These are phyloP conservation scores for Collybiopsis confluens DNA, from an alignment of 768 basidiomycete species.

Conservation along the genomic window DNA sequence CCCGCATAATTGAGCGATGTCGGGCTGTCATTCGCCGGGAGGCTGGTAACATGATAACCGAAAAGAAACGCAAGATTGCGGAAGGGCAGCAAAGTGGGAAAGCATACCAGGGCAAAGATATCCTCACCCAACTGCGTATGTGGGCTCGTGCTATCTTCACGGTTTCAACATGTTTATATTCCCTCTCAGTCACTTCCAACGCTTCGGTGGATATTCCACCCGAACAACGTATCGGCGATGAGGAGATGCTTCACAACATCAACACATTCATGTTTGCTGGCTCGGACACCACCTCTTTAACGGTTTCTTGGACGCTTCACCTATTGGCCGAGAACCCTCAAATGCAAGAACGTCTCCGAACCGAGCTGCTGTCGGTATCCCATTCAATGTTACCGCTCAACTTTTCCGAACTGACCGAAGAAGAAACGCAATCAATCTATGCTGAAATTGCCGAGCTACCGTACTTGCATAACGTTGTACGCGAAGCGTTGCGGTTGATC, in stretches of 20 bases:
- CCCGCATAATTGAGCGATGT: constrained; percentile 49
- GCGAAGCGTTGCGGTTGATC: constrained; percentile 73
- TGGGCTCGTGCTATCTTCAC: constrained; percentile 14
- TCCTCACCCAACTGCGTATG: constrained; percentile 75
- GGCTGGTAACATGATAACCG: constrained; percentile 71
- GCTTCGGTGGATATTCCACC: constrained; percentile 61
- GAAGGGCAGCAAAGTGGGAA: constrained; percentile 52
- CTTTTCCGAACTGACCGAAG: constrained; percentile 46
- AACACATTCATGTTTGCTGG: constrained; percentile 91
- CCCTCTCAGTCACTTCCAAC: constrained; percentile 73
- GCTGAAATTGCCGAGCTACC: constrained; percentile 55
- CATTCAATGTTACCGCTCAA: constrained; percentile 29
- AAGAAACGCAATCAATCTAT: constrained; percentile 63
- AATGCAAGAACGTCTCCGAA: constrained; percentile 66
- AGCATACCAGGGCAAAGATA: constrained; percentile 60
- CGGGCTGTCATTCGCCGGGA: constrained; percentile 61
- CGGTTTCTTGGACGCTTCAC: constrained; percentile 81
- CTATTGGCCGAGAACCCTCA: constrained; percentile 65
- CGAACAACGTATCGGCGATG: constrained; percentile 77
- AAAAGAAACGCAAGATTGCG: constrained; percentile 72
- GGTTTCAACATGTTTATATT: neutral
- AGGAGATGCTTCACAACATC: constrained; percentile 81
- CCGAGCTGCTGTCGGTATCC: constrained; percentile 53
- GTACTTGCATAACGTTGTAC: constrained; percentile 70
- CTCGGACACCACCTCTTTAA: constrained; percentile 81